These are phyloP conservation scores for Blastobotrys buckinghamii DNA, from an alignment of 1,139 yeast genomes.

Conservation along the genomic window DNA sequence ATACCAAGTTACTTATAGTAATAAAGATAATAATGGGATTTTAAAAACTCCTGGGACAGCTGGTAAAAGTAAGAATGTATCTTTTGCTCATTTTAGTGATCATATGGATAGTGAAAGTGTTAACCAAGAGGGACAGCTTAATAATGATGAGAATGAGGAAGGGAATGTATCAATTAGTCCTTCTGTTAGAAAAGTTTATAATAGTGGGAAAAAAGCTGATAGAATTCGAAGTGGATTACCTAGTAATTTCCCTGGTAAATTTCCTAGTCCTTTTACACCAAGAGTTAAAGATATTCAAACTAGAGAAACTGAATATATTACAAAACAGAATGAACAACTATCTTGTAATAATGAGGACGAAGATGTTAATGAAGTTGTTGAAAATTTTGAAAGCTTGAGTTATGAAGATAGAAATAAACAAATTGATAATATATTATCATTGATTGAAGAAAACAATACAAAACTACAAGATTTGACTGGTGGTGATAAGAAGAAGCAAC, in stretches of 20 bases:
- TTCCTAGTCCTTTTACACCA: constrained; percentile 25
- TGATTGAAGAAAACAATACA: constrained; percentile 10
- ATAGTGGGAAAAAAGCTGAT: constrained; percentile 8
- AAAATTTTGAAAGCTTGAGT: constrained; percentile 1
- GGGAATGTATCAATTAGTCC: constrained; percentile 7
- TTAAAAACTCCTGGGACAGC: constrained; percentile 25
- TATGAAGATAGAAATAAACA: background rate
- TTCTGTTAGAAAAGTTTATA: constrained; percentile 3
- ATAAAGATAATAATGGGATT: constrained; percentile 23
- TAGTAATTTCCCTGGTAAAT: constrained; percentile 23
- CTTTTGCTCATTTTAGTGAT: constrained; percentile 18
- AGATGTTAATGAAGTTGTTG: background rate
- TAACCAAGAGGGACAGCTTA: background rate
- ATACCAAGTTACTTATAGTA: background rate
- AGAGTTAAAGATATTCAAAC: constrained; percentile 10
- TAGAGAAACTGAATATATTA: background rate
- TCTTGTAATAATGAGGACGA: background rate
- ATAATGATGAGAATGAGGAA: background rate
- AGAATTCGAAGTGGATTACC: constrained; percentile 22
- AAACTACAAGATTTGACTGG: constrained; percentile 13
- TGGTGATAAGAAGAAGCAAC: constrained; percentile 5
- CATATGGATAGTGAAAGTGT: background rate
- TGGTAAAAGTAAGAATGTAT: constrained; percentile 21
- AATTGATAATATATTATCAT: constrained; percentile 5
- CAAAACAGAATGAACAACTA: background rate